A percentile compares a stretch with the other conserved stretches of the same genome.
Conservation (phyloP, 306 rosid species). For the Dryas alaskensis region DNA sequence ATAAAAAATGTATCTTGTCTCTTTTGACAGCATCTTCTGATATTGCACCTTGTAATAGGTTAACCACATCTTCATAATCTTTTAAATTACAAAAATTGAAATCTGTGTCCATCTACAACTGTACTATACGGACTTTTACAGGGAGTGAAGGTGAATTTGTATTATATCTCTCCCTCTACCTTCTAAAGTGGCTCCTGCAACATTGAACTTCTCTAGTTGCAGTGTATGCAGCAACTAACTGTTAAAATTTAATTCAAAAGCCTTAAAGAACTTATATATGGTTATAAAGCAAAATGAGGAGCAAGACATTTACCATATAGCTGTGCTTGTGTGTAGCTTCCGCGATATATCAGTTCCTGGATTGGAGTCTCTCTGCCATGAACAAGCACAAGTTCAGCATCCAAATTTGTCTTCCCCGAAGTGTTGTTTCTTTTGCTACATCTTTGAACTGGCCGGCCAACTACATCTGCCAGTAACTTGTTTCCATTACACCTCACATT, state of each 20-base stretch:
- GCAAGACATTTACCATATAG: conserved; percentile 49
- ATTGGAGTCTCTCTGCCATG: conserved; percentile 36
- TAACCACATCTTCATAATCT: not conserved
- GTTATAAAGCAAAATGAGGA: not conserved
- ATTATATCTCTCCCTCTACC: not conserved
- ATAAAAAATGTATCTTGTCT: not conserved
- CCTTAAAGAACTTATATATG: not conserved
- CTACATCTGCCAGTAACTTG: conserved; percentile 44
- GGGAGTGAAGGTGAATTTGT: too few relatives aligned
- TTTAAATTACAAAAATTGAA: not conserved
- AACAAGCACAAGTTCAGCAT: conserved; percentile 20
- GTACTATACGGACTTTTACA: too few relatives aligned
- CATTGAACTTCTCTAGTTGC: not conserved
- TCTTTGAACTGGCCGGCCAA: conserved; percentile 29
- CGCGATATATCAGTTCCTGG: conserved; percentile 22
- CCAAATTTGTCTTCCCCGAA: conserved; percentile 24
- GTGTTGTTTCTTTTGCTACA: conserved; percentile 23
- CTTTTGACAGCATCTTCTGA: not conserved
- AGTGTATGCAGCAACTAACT: too few relatives aligned
- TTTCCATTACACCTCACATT: conserved; percentile 50
- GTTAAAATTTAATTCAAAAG: not conserved
- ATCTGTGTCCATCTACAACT: not conserved
- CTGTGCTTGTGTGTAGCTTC: conserved; percentile 26
- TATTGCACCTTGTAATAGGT: too few relatives aligned
- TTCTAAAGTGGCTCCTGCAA: not conserved